These are phyloP conservation scores for Cutaneotrichosporon dermatis DNA, from an alignment of 1,284 basidiomycete genomes.

Conservation along the genomic window DNA sequence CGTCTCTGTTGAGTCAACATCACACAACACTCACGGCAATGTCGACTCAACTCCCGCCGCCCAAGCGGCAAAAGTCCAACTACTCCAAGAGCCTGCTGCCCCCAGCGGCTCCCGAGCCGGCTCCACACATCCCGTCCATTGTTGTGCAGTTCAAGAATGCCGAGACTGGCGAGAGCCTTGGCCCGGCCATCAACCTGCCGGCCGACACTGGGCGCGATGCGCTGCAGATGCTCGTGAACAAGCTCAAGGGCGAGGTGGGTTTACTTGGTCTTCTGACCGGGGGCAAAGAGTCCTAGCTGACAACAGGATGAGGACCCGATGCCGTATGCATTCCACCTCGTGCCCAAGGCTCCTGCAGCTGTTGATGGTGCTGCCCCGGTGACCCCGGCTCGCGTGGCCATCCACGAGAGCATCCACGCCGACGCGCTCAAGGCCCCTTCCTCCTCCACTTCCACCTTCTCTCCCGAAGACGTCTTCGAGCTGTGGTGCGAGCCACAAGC, in stretches of 20 bases:
- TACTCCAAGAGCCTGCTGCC: conserved; percentile 55
- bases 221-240: conserved; percentile 79
- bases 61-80: conserved; percentile 75
- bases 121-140: conserved; percentile 58
- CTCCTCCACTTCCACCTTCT: conserved; percentile 53
- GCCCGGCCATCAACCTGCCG: conserved; percentile 80
- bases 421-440: conserved; percentile 66
- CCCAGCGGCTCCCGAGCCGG: conserved; percentile 54
- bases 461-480: conserved; percentile 79
- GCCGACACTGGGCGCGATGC: conserved; percentile 80
- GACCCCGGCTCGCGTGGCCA: conserved; percentile 61
- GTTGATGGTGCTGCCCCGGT: too few species aligned
- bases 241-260: conserved; percentile 65
- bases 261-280: too few species aligned
- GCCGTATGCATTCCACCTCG: conserved; percentile 82
- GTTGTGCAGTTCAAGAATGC: conserved; percentile 88
- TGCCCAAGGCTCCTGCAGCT: conserved; percentile 41
- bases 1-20: not conserved
- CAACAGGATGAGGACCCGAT: conserved; percentile 74
- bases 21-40: conserved; percentile 49
- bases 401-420: conserved; percentile 72
- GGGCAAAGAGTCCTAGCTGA: conserved; percentile 3
- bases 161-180: conserved; percentile 71
- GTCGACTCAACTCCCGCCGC: conserved; percentile 77
- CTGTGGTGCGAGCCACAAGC: conserved; percentile 90